phyloP scores from a whole-genome alignment of 1,284 basidiomycete genomes.

The Puccinia polysora region DNA sequence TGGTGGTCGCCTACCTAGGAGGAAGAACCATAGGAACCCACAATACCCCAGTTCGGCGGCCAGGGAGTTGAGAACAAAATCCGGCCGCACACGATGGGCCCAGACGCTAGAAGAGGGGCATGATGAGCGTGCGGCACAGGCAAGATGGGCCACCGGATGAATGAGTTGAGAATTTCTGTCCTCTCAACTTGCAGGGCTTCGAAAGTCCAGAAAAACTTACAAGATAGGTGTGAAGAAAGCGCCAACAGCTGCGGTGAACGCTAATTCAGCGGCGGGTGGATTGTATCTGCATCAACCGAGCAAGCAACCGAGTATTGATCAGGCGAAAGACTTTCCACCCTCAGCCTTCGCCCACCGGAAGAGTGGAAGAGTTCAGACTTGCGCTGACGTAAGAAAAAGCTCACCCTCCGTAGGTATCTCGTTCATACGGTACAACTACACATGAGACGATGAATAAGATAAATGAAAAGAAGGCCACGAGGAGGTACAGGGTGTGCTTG shows the following conservation, averaged over 20 bases:
- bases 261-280: slow-evolving; percentile 28
- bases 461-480: slow-evolving; percentile 34
- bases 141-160: background rate
- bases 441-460: slow-evolving; percentile 33
- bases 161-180: background rate
- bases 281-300: slow-evolving; percentile 15
- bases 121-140: background rate
- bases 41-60: slow-evolving; percentile 12
- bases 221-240: slow-evolving; percentile 28
- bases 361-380: no score
- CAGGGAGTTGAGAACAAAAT: slow-evolving; percentile 14
- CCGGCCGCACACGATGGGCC: slow-evolving; percentile 26
- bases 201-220: background rate
- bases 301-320: background rate
- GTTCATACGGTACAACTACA: slow-evolving; percentile 27
- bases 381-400: no score
- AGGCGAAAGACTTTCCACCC: background rate
- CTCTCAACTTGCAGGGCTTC: background rate
- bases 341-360: no score
- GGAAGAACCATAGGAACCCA: slow-evolving; percentile 32
- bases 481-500: slow-evolving; percentile 27
- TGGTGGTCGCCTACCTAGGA: slow-evolving; percentile 25
- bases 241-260: slow-evolving; percentile 21
- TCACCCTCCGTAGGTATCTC: slow-evolving; percentile 32
- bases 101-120: slow-evolving; percentile 8